These are phyloP conservation scores for Brachypodium distachyon DNA, from an alignment of 202 grass and related monocot genomes.

Conservation along the genomic window DNA sequence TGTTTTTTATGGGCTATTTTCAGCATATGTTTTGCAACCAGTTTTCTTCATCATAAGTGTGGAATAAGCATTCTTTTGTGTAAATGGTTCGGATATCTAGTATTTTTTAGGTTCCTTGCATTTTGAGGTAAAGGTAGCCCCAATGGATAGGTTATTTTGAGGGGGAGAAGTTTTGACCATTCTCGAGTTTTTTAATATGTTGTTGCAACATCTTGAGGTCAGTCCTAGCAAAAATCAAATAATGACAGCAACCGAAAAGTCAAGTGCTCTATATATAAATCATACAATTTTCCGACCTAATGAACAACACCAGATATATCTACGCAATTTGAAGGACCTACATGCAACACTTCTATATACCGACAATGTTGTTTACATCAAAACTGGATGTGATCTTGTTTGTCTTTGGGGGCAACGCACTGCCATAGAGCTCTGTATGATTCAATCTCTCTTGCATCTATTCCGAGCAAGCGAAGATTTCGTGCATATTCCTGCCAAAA, in stretches of 20 bases:
- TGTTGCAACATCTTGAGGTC: neutral
- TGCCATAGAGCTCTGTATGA: slow-evolving; percentile 68
- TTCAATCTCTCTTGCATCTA: slow-evolving; percentile 61
- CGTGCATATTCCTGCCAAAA: slow-evolving; percentile 73
- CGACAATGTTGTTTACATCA: slow-evolving; percentile 32
- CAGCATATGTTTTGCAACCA: too few species aligned
- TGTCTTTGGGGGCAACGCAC: slow-evolving; percentile 88
- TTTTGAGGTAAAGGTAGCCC: neutral
- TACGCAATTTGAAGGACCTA: slow-evolving; percentile 5
- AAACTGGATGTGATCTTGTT: slow-evolving; percentile 54
- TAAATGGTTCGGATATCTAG: neutral
- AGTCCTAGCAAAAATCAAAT: neutral
- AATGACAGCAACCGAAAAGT: neutral
- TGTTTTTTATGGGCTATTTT: too few species aligned
- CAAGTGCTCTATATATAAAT: slow-evolving; percentile 14
- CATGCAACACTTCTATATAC: slow-evolving; percentile 8
- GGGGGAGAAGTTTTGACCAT: neutral
- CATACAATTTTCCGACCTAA: neutral
- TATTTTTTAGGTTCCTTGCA: neutral
- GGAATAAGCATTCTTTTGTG: neutral
- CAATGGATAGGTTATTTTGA: neutral
- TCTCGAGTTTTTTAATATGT: neutral
- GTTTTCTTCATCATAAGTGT: too few species aligned
- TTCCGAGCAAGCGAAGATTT: slow-evolving; percentile 53
- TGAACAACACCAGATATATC: neutral